Percentiles rank a stretch among this genome's conserved stretches.
phyloP scores from a whole-genome alignment of 2,329 filamentous ascomycete species.

The Raffaelea deltoideospora region DNA sequence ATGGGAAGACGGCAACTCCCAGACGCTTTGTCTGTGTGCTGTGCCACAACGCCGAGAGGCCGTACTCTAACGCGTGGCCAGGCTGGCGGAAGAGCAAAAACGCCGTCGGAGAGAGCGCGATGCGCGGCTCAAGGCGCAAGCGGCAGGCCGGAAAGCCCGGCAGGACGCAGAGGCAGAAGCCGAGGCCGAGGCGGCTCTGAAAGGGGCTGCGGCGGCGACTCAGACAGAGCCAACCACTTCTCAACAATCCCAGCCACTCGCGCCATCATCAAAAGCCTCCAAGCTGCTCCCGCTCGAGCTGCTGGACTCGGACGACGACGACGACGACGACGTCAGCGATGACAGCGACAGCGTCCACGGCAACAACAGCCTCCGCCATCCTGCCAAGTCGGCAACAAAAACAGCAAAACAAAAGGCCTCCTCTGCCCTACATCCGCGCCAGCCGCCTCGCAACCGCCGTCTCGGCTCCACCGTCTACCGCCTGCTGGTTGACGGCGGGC shows the following conservation, averaged over 20 bases:
- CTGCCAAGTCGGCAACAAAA: not conserved
- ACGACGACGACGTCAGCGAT: slow-evolving; percentile 16
- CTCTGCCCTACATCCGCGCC: too few species aligned
- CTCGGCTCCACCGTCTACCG: slow-evolving; percentile 40
- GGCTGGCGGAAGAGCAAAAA: slow-evolving; percentile 33
- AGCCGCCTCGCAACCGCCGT: slow-evolving; percentile 27
- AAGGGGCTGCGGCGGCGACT: slow-evolving; percentile 14
- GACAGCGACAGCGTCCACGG: slow-evolving; percentile 4
- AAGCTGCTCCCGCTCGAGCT: slow-evolving; percentile 36
- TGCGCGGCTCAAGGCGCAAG: slow-evolving; percentile 38
- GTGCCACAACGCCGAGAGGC: too few species aligned
- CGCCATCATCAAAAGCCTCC: slow-evolving; percentile 20
- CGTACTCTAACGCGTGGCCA: slow-evolving; percentile 24
- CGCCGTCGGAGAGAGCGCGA: slow-evolving; percentile 41
- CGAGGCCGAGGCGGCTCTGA: slow-evolving; percentile 9
- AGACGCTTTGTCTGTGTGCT: too few species aligned
- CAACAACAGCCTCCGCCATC: not conserved
- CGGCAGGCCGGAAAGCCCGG: slow-evolving; percentile 28
- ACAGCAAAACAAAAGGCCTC: not conserved
- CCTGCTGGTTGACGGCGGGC: slow-evolving; percentile 27
- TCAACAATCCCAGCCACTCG: too few species aligned
- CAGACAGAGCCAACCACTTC: too few species aligned
- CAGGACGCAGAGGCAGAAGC: slow-evolving; percentile 9
- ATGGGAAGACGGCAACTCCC: too few species aligned
- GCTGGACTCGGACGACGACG: slow-evolving; percentile 35